Evolutionary conservation across 2,329 filamentous ascomycete genomes (phyloP), one percentile per base, ranked within the genome.

Genomic region (Aureobasidium melanogenum): DNA sequence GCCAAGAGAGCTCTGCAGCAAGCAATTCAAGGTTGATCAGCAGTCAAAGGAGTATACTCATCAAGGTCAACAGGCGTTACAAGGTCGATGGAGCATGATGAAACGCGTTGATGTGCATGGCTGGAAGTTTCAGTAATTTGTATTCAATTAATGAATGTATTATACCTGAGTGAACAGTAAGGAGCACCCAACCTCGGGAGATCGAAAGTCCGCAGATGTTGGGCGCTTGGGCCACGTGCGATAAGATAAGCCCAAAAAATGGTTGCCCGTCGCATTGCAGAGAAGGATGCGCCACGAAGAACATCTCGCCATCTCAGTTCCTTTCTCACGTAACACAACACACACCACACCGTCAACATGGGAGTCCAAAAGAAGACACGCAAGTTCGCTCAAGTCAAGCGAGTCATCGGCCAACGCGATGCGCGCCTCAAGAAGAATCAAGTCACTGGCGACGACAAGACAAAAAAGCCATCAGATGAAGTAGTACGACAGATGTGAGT

Each of bases 301-400:
- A 19, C 34, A 43, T n/a, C 44, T 47, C 32, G 2, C 17, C 43
- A 38, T 48, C 43, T 26, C 14, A 24, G 12, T 24, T 22, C 4
- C 14, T 15, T 17, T 14, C 14, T 26, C 10, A 24, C 22, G n/a
- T 12, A 46, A 46, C 43, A 19, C 46, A 38, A 32, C 28, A 41
- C 32, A 46, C 14, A 48, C 7, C 60, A 15, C 28, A 26, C 19
- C 26, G 36, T 10, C 39, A 67, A 5, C 38, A 97, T 97, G 93
- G 92, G 91, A 76, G 84, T 91, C 67, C 84, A 87, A 65, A 96
- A 96, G 80, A 90, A 87, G 74, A 96, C 90, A 58, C 86, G 92
- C 79, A 97, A 97, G 79, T 97, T 96, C 74, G 93, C 86, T 38
- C 67, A 84, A 76, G 85, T 91, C 71, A 95, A 96, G 79, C 82